Evolutionary conservation across 257 asterid genomes (phyloP).

Genomic region (Asclepias syriaca): DNA sequence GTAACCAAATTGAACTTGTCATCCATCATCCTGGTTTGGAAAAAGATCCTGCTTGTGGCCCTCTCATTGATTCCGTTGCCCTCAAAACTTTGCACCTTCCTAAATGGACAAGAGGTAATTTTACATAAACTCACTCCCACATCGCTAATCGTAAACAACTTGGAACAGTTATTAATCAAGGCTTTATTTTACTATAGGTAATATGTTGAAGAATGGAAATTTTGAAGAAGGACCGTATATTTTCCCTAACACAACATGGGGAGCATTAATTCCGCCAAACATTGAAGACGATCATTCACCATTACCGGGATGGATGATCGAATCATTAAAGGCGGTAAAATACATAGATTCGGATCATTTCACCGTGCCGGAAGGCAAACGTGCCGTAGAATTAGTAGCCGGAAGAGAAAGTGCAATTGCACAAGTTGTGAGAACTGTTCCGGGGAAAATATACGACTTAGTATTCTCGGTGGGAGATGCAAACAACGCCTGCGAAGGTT

Average conservation of each 20-base stretch:
- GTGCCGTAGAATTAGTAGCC: conserved; percentile 64
- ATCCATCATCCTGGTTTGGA: conserved; percentile 63
- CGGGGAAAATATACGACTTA: conserved; percentile 39
- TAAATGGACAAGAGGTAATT: conserved; percentile 41
- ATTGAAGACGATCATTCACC: conserved; percentile 81
- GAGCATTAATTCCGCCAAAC: conserved; percentile 72
- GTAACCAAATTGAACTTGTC: conserved; percentile 32
- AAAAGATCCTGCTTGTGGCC: conserved; percentile 71
- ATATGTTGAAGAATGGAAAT: conserved; percentile 74
- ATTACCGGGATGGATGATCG: conserved; percentile 74
- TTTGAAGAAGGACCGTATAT: conserved; percentile 87
- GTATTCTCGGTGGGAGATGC: conserved; percentile 63
- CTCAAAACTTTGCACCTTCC: conserved; percentile 49
- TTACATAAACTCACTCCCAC: no score
- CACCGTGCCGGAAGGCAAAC: conserved; percentile 53
- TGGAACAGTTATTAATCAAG: no score
- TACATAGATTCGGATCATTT: conserved; percentile 70
- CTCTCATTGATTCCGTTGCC: conserved; percentile 68
- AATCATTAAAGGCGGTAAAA: conserved; percentile 78
- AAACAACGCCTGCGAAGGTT: conserved; percentile 57
- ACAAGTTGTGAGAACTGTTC: conserved; percentile 42
- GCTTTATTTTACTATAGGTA: background rate
- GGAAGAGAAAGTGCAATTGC: conserved; percentile 71
- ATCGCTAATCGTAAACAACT: no score
- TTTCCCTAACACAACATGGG: conserved; percentile 53